These are phyloP conservation scores for Primulina huaijiensis DNA, from an alignment of 257 asterid species.

Conservation along the genomic window DNA sequence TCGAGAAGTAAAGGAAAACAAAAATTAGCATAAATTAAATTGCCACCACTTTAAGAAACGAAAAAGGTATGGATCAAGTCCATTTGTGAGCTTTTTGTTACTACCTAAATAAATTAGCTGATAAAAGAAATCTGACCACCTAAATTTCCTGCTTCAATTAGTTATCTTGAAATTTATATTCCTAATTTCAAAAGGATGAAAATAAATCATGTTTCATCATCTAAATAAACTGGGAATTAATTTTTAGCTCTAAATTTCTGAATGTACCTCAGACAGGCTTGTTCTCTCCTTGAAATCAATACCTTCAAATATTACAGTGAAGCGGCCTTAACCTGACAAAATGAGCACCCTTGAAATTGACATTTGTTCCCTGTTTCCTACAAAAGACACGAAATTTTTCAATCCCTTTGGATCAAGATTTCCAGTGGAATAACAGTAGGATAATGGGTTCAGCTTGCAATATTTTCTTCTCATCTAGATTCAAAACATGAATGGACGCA, in stretches of 20 bases:
- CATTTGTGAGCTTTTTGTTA: too few species aligned
- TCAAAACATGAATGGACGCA: too few species aligned
- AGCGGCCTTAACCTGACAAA: slow-evolving; percentile 22
- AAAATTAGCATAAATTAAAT: too few species aligned
- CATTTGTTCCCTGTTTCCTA: slow-evolving; percentile 17
- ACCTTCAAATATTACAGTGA: slow-evolving; percentile 46
- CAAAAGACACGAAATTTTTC: slow-evolving; percentile 6
- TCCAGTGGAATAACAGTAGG: slow-evolving; percentile 12
- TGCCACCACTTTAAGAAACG: too few species aligned
- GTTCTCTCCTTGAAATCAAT: slow-evolving; percentile 60
- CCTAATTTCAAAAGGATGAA: background rate
- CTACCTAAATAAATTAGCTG: background rate
- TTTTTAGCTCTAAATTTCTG: background rate
- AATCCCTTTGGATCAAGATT: slow-evolving; percentile 20
- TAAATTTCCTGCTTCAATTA: background rate
- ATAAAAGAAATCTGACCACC: background rate
- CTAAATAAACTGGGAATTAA: background rate
- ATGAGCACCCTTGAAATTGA: slow-evolving; percentile 27
- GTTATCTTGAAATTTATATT: too few species aligned
- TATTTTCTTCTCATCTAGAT: too few species aligned
- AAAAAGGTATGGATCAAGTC: too few species aligned
- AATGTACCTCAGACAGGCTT: slow-evolving; percentile 63
- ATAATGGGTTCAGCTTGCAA: slow-evolving; percentile 27
- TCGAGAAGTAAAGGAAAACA: too few species aligned
- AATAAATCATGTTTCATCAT: background rate